These are phyloP conservation scores for Fusarium floridanum DNA, from an alignment of 2,329 filamentous ascomycete species.

Conservation along the genomic window DNA sequence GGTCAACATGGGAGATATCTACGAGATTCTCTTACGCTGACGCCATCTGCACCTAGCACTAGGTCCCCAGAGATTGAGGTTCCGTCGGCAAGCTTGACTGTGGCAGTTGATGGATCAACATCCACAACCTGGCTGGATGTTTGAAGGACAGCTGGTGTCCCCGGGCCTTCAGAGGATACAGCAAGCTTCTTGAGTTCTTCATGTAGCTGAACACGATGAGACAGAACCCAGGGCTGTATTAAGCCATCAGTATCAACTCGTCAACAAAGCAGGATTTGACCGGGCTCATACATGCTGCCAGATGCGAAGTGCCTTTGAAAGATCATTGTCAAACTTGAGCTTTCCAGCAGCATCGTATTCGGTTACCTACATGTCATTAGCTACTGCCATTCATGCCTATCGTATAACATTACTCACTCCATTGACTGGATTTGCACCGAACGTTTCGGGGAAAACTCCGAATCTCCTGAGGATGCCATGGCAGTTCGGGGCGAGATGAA, in stretches of 20 bases:
- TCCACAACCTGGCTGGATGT: conserved; percentile 58
- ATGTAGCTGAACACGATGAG: conserved; percentile 66
- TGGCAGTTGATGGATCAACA: conserved; percentile 57
- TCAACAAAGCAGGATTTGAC: fast-evolving
- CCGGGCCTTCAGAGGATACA: conserved; percentile 51
- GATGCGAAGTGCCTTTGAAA: conserved; percentile 52
- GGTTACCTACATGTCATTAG: conserved; percentile 42
- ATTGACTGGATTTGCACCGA: conserved; percentile 54
- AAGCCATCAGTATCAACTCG: not conserved
- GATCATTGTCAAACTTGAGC: conserved; percentile 50
- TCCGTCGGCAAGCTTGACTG: conserved; percentile 61
- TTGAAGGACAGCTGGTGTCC: conserved; percentile 53
- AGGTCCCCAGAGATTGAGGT: conserved; percentile 60
- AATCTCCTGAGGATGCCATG: conserved; percentile 66
- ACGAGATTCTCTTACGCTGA: conserved; percentile 54
- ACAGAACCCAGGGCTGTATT: conserved; percentile 57
- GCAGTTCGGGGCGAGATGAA: conserved; percentile 73
- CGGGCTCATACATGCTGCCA: conserved; percentile 57
- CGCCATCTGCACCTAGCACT: conserved; percentile 68
- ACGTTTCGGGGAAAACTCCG: conserved; percentile 54
- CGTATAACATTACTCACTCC: conserved; percentile 35
- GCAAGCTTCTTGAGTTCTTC: conserved; percentile 61
- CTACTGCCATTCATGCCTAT: not conserved
- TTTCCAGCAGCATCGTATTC: conserved; percentile 56
- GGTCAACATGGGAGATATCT: fast-evolving